These are phyloP conservation scores for Tricholoma furcatifolium DNA, from an alignment of 768 basidiomycete species.

Conservation along the genomic window DNA sequence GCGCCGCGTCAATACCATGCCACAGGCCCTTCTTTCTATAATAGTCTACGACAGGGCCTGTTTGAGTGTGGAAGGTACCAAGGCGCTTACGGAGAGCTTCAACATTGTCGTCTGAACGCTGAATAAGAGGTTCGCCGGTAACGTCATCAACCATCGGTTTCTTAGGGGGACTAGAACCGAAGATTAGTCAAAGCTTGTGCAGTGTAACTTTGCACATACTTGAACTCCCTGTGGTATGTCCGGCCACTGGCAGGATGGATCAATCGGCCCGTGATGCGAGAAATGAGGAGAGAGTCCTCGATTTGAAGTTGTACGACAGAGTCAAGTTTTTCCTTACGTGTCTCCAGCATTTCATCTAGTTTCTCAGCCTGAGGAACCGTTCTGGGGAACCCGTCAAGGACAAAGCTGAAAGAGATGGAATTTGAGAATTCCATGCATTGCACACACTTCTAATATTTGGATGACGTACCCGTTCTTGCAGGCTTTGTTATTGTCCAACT, in stretches of 20 bases:
- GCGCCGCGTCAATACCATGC: conserved; percentile 90
- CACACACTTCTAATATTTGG: neutral
- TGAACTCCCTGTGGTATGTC: conserved; percentile 94
- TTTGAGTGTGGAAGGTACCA: conserved; percentile 86
- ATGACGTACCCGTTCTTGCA: conserved; percentile 92
- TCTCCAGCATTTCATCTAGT: conserved; percentile 85
- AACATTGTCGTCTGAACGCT: conserved; percentile 97
- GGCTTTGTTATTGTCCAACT: conserved; percentile 86
- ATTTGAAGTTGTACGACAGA: conserved; percentile 91
- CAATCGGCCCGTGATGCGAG: conserved; percentile 94
- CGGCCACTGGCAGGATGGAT: conserved; percentile 89
- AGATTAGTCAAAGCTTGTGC: conserved; percentile 5
- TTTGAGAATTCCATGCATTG: conserved; percentile 13
- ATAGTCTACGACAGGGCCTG: conserved; percentile 94
- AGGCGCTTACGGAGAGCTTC: conserved; percentile 92
- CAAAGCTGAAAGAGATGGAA: conserved; percentile 65
- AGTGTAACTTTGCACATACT: conserved; percentile 49
- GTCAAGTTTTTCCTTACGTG: conserved; percentile 85
- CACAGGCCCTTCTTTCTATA: conserved; percentile 92
- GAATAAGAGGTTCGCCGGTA: conserved; percentile 93
- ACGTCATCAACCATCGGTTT: conserved; percentile 92
- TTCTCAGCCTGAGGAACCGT: conserved; percentile 97
- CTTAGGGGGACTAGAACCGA: conserved; percentile 81
- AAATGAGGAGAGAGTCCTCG: conserved; percentile 93
- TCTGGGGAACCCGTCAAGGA: conserved; percentile 98